A percentile compares a stretch with the other conserved stretches of the same genome.
phyloP scores from a whole-genome alignment of 768 basidiomycete species.

The Phylloporus rhodoxanthus region DNA sequence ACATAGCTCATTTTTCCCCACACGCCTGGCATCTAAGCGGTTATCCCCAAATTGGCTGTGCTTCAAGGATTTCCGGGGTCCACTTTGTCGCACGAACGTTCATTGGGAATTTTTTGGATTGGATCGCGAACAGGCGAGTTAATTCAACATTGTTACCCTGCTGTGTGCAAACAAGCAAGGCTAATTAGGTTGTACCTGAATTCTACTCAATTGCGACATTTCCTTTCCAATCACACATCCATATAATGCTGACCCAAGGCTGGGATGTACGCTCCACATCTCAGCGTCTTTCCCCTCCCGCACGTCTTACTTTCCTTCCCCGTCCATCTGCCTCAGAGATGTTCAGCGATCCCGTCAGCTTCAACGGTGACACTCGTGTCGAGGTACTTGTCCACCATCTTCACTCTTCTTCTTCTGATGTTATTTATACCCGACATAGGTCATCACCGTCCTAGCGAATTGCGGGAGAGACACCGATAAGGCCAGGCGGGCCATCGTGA shows the following conservation, averaged over 20 bases:
- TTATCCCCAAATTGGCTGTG: neutral
- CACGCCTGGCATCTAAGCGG: neutral
- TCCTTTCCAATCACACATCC: constrained; percentile 5
- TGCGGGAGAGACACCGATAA: constrained; percentile 26
- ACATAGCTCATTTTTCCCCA: neutral
- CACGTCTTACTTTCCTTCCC: neutral
- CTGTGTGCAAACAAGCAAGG: constrained; percentile 9
- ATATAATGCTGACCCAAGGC: constrained; percentile 8
- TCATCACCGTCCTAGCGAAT: constrained; percentile 30
- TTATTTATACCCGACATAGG: constrained; percentile 12
- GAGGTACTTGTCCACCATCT: constrained; percentile 15
- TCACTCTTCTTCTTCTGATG: neutral
- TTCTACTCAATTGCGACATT: constrained; percentile 3
- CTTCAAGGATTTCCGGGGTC: constrained; percentile 5
- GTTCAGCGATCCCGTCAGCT: constrained; percentile 24
- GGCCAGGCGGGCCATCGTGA: constrained; percentile 26
- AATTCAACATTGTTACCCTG: constrained; percentile 8
- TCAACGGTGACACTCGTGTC: constrained; percentile 26
- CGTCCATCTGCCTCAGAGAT: constrained; percentile 2
- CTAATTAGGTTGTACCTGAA: constrained; percentile 15
- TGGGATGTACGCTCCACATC: neutral
- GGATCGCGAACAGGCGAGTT: constrained; percentile 3
- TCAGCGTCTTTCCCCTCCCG: constrained; percentile 2
- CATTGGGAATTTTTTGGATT: constrained; percentile 4
- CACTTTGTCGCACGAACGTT: constrained; percentile 11